Base-by-base conservation (phyloP, 164 flowering plant genomes). In the Nymphaea colorata region DNA sequence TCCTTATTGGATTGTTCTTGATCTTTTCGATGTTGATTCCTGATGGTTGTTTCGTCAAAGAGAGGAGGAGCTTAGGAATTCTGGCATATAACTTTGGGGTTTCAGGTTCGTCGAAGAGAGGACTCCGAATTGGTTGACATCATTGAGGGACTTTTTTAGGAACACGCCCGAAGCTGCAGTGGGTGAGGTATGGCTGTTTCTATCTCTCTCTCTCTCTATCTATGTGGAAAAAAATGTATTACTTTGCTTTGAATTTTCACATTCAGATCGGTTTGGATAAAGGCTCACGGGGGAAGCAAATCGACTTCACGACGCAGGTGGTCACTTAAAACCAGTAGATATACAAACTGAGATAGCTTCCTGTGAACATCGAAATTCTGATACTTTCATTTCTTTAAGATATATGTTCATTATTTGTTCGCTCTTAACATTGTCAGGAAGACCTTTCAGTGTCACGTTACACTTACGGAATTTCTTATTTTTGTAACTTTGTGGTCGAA, bases 231-330 rank as follows among this genome's bases (percentile, higher is more conserved):
- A 25, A 25, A 25, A 25, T 25, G 36, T 25, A 25, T 25, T 25
- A 25, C 1, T 25, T 25, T 25, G 36, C 1, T 25, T 25, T 25
- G 36, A 25, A 25, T 25, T 25, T 25, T 25, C 1, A 25, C 36
- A 25, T 67, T 64, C 84, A 87, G 88, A 89, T 92, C 76, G 99
- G 99, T 60, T 73, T 95, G 81, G 98, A 95, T 83, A 95, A 89
- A 83, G 97, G 98, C 25, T 84, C 90, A 16, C 79, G 8, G 44
- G 98, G 88, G 68, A 90, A 72, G 81, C 36, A 80, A 67, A 80
- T 95, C 53, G 86, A 86, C 72, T 95, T 92, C 62, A 47, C 44
- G 0, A 86, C 81, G 47, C 98, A 94, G 89, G 93, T 87, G 36
- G 69, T 57, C 11, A 47, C 12, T 47, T 47, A 47, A 2, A 47